Percentiles rank a stretch among this genome's conserved stretches.
Conservation (phyloP, 148 eudicot species). For the Cornus florida region DNA sequence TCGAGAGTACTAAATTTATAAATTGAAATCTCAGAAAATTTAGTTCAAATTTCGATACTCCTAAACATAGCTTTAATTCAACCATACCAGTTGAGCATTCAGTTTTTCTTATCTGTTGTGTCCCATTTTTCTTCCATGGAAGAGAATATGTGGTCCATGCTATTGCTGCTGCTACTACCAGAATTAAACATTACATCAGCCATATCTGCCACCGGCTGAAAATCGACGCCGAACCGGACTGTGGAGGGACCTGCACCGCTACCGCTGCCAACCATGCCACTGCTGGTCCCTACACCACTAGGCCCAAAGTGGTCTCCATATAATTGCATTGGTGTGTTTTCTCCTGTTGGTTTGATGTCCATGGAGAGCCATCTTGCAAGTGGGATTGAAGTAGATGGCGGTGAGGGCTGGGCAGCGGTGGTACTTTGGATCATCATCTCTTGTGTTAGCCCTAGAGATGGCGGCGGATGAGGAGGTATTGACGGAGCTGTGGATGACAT, state of each 20-base stretch:
- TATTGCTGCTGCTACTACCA: conserved; percentile 50
- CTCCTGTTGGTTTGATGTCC: conserved; percentile 19
- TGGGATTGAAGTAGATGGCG: not conserved
- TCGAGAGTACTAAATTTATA: too few relatives aligned
- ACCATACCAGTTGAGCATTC: not conserved
- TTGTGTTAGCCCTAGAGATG: conserved; percentile 6
- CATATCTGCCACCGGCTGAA: conserved; percentile 48
- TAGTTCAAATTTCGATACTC: not conserved
- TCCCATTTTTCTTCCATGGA: conserved; percentile 39
- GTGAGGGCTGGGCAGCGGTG: not conserved
- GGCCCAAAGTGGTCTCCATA: not conserved
- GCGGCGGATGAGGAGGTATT: conserved; percentile 10
- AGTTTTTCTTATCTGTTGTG: conserved; percentile 16
- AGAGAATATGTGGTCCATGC: conserved; percentile 73
- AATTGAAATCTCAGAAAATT: too few relatives aligned
- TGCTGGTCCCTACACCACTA: not conserved
- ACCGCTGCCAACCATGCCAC: not conserved
- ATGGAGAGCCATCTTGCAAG: conserved; percentile 24
- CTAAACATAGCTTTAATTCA: not conserved
- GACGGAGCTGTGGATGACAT: conserved; percentile 74
- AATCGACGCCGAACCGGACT: conserved; percentile 13
- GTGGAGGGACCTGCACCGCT: conserved; percentile 24
- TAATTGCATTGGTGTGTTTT: not conserved
- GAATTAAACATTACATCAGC: conserved; percentile 74
- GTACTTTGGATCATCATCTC: not conserved